phyloP scores from a whole-genome alignment of 352 stramenopile species.

The Phytophthora crassamura region DNA sequence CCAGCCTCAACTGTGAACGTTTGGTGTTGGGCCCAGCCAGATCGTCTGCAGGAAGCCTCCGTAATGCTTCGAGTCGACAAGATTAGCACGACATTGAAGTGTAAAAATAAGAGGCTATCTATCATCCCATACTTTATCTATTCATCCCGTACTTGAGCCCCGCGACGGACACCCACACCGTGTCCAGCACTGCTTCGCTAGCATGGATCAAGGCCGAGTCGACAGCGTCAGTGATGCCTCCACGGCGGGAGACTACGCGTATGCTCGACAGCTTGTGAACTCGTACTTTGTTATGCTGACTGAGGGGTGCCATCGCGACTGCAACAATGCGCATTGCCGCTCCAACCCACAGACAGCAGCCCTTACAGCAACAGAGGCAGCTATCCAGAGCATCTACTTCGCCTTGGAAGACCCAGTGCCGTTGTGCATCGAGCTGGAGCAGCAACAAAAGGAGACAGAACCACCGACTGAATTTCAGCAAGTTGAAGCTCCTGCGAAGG shows the following conservation, averaged over 20 bases:
- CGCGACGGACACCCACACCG: constrained; percentile 11
- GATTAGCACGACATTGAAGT: constrained; percentile 35
- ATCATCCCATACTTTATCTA: constrained; percentile 15
- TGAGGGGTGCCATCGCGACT: constrained; percentile 46
- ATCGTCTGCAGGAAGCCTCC: constrained; percentile 26
- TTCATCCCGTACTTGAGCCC: too few species aligned
- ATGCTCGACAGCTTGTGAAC: constrained; percentile 63
- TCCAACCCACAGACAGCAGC: constrained; percentile 31
- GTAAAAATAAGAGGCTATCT: constrained; percentile 43
- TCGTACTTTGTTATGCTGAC: constrained; percentile 75
- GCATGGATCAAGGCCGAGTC: constrained; percentile 22
- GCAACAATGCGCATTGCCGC: constrained; percentile 47
- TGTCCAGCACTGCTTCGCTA: constrained; percentile 11
- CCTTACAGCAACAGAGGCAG: constrained; percentile 51
- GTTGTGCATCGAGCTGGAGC: constrained; percentile 42
- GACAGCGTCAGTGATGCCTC: neutral
- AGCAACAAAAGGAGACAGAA: neutral
- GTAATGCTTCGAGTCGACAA: constrained; percentile 23
- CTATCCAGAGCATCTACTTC: constrained; percentile 55
- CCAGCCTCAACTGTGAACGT: constrained; percentile 32
- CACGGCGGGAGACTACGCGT: constrained; percentile 31
- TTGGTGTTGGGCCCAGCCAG: constrained; percentile 25
- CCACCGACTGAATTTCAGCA: neutral
- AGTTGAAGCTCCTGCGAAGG: neutral
- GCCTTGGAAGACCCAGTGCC: constrained; percentile 49